A percentile compares a stretch with the other conserved stretches of the same genome.
phyloP scores from a whole-genome alignment of 495 filamentous ascomycete species.

The Thermochaetoides thermophila region DNA sequence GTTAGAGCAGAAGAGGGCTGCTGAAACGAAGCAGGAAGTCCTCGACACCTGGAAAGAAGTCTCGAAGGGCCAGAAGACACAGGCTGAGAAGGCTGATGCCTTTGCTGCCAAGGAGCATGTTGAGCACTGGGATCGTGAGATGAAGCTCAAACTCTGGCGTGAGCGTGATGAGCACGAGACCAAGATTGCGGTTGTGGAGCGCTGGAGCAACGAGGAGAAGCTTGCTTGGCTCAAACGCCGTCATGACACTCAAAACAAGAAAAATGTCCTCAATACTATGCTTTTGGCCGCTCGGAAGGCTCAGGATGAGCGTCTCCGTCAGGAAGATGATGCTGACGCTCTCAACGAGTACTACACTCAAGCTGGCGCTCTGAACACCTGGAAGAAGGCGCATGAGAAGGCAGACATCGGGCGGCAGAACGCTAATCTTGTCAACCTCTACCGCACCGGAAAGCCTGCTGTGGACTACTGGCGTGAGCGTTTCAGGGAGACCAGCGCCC shows the following conservation, averaged over 20 bases:
- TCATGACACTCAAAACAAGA: conserved; percentile 5
- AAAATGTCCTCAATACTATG: conserved; percentile 3
- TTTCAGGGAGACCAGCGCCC: conserved; percentile 1
- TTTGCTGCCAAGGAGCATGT: conserved; percentile 8
- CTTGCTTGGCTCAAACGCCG: conserved; percentile 12
- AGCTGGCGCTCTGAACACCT: conserved; percentile 8
- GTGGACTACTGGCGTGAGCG: conserved; percentile 15
- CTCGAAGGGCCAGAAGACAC: not conserved
- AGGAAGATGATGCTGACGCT: conserved; percentile 8
- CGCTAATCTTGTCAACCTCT: conserved; percentile 14
- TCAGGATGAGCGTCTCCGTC: not conserved
- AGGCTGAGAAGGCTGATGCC: conserved; percentile 7
- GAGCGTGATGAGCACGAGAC: conserved; percentile 5
- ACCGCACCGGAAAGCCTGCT: conserved; percentile 13
- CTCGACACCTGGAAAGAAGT: conserved; percentile 9
- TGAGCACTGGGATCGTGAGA: conserved; percentile 12
- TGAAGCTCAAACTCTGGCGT: conserved; percentile 12
- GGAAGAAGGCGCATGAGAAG: conserved; percentile 7
- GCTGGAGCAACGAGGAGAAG: conserved; percentile 15
- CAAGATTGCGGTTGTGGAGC: conserved; percentile 7
- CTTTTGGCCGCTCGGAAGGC: conserved; percentile 1
- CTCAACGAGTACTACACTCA: conserved; percentile 9
- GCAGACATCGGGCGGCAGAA: conserved; percentile 12
- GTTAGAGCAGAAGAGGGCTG: conserved; percentile 4
- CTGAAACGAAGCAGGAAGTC: conserved; percentile 1